These are phyloP conservation scores for Artemisia annua DNA, from an alignment of 129 eudicot genomes.

Conservation along the genomic window DNA sequence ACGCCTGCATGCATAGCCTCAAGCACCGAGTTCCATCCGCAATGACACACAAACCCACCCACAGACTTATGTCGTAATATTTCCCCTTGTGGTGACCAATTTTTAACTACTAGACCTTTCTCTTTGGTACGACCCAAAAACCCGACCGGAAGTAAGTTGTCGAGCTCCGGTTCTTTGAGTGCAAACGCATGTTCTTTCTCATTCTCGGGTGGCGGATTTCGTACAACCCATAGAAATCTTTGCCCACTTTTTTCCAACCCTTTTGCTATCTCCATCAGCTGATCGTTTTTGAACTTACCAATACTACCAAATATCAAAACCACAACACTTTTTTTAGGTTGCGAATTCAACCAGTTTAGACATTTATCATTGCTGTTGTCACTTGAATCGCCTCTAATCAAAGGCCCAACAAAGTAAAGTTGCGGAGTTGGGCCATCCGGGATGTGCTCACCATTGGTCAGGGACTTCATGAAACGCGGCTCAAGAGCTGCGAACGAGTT, in stretches of 20 bases:
- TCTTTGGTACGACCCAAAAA: conserved; percentile 34
- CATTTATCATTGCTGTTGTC: conserved; percentile 4
- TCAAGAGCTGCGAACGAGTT: conserved; percentile 26
- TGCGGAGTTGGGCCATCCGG: conserved; percentile 31
- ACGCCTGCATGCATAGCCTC: conserved; percentile 20
- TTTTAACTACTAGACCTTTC: conserved; percentile 46
- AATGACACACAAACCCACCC: conserved; percentile 30
- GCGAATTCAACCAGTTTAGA: conserved; percentile 20
- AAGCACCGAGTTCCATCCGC: conserved; percentile 33
- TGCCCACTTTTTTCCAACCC: conserved; percentile 34
- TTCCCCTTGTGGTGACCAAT: conserved; percentile 28
- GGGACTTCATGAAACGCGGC: neutral
- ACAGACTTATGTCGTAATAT: conserved; percentile 18
- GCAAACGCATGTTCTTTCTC: neutral
- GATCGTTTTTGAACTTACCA: conserved; percentile 22
- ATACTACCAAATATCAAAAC: conserved; percentile 27
- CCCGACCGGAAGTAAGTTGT: conserved; percentile 31
- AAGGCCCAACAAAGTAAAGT: conserved; percentile 24
- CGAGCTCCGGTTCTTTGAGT: conserved; percentile 23
- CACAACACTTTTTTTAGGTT: conserved; percentile 31
- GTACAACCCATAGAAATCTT: conserved; percentile 35
- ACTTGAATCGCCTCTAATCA: neutral
- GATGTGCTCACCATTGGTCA: conserved; percentile 14
- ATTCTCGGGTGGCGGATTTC: conserved; percentile 27
- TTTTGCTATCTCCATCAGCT: conserved; percentile 22